phyloP scores from a whole-genome alignment of 2,329 filamentous ascomycete species.

The Botrytis porri region DNA sequence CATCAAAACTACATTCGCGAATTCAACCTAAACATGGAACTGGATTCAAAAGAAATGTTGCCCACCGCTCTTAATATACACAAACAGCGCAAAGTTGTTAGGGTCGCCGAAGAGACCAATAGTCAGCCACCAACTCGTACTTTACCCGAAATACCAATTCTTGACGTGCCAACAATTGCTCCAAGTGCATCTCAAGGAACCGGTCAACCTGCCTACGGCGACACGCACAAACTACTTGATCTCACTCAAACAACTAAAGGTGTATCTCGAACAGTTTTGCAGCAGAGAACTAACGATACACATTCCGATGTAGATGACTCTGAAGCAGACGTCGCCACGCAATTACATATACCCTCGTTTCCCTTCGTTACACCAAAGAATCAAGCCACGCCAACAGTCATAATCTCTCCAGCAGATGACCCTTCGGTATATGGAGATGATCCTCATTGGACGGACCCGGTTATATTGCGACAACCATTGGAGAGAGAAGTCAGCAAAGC shows the following conservation, averaged over 20 bases:
- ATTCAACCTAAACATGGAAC: not conserved
- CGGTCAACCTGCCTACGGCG: slow-evolving; percentile 25
- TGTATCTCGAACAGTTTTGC: not conserved
- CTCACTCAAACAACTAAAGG: slow-evolving; percentile 19
- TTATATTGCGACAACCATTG: slow-evolving; percentile 24
- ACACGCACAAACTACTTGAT: slow-evolving; percentile 28
- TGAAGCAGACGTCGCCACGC: slow-evolving; percentile 13
- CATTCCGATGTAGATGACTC: not conserved
- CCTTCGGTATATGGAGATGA: slow-evolving; percentile 19
- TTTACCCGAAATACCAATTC: slow-evolving; percentile 20
- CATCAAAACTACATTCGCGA: not conserved
- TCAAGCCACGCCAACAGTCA: slow-evolving; percentile 18
- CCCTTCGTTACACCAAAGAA: slow-evolving; percentile 15
- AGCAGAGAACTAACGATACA: not conserved
- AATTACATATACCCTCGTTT: slow-evolving; percentile 16
- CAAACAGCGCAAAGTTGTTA: slow-evolving; percentile 19
- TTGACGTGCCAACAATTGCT: slow-evolving; percentile 3
- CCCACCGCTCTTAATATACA: slow-evolving; percentile 22
- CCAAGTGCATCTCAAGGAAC: slow-evolving; percentile 21
- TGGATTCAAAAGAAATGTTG: not conserved
- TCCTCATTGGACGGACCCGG: slow-evolving; percentile 11
- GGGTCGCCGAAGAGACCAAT: slow-evolving; percentile 11
- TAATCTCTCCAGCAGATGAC: slow-evolving; percentile 23
- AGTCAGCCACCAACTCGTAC: slow-evolving; percentile 20
- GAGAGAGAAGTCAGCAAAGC: slow-evolving; percentile 36